Evolutionary conservation across 495 filamentous ascomycete species (phyloP), one percentile per base, ranked within the genome.

Genomic region (Penicillium maclennaniae): DNA sequence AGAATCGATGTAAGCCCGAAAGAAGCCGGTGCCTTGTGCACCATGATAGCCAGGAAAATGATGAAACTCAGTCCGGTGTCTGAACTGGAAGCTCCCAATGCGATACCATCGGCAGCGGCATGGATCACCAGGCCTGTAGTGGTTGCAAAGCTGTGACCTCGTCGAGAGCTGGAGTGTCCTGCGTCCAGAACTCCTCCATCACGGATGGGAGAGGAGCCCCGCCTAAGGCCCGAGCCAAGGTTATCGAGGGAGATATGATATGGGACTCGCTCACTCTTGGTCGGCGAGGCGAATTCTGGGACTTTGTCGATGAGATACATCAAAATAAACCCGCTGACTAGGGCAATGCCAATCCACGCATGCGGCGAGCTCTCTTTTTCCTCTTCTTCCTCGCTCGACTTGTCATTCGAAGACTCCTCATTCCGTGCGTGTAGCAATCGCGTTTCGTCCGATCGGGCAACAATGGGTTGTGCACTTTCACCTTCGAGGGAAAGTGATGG

Each of bases 261-360:
- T 0, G 81, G 78, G 27, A 68, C 75, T 55, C 53, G 81, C 67
- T 65, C 76, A 65, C 52, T 77, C 59, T 74, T 83, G 70, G 60
- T 78, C 60, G 69, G 77, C 1, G 79, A 75, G 40, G 84, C 80
- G 64, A 88, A 84, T 48, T 83, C 82, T 25, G 93, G 91, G 7
- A 96, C 73, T 45, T 87, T 87, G 67, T 97, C 95, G 67, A 98
- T 86, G 10, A 98, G 83, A 67, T 95, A 97, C 93, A 98, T 98
- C 51, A 98, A 76, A 53, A 95, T 84, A 70, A 98, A 98, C 10
- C 93, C 93, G 19, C 87, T 74, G 52, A 95, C 83, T 14, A 98
- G 73, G 1, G 92, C 87, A 46, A 97, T 73, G 12, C 95, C 95
- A 46, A 97, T 87, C 79, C 81, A 87, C 45, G 81, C 83, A 69